phyloP scores from a whole-genome alignment of 2,329 filamentous ascomycete species.

The Sporothrix schenckii region DNA sequence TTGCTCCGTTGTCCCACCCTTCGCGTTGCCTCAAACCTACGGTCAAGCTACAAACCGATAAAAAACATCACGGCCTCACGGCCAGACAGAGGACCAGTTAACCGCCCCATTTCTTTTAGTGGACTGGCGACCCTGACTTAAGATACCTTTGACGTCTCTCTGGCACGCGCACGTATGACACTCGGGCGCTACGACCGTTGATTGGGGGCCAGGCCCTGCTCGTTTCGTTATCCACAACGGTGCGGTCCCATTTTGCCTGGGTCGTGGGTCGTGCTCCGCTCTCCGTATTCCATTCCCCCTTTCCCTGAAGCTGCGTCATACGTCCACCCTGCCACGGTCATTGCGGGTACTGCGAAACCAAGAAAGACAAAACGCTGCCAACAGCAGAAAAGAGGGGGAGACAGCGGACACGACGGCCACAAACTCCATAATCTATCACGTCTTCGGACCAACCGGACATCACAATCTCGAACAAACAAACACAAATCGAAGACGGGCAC shows the following conservation, averaged over 20 bases:
- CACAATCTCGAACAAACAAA: background rate
- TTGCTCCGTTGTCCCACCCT: background rate
- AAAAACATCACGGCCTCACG: background rate
- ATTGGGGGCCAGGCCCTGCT: background rate
- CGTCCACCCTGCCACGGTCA: background rate
- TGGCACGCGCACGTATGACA: slow-evolving; percentile 1
- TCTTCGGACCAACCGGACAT: slow-evolving; percentile 24
- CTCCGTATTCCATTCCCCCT: slow-evolving; percentile 13
- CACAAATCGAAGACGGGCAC: background rate
- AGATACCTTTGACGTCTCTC: background rate
- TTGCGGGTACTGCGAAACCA: slow-evolving; percentile 19
- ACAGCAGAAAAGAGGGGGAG: slow-evolving; percentile 4
- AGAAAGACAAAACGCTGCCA: background rate
- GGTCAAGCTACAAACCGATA: background rate
- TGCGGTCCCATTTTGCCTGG: background rate
- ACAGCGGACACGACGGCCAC: background rate
- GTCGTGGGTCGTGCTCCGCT: slow-evolving; percentile 11
- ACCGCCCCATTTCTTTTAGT: background rate
- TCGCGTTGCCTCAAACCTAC: background rate
- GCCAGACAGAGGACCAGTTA: slow-evolving; percentile 1
- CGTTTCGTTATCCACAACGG: background rate
- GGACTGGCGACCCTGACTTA: slow-evolving; percentile 23
- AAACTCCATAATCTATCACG: background rate
- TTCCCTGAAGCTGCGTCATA: slow-evolving; percentile 21
- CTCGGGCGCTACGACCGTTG: slow-evolving; percentile 7